Conservation (phyloP, 2,329 filamentous ascomycete genomes). For the Mycosphaerella arachidis region DNA sequence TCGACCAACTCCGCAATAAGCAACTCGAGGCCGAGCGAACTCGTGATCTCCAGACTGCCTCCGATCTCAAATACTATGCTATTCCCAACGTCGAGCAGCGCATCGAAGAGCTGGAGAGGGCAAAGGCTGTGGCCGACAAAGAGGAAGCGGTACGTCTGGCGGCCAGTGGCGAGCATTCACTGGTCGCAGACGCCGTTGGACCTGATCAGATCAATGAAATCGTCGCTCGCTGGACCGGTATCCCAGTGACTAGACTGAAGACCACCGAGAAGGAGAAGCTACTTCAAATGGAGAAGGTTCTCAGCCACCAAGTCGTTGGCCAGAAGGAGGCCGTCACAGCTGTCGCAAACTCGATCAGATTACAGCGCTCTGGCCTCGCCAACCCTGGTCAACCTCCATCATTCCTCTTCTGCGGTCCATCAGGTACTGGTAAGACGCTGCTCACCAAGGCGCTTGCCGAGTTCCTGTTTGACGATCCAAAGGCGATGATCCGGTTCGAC, state of each 20-base stretch:
- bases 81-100: conserved; percentile 83
- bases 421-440: conserved; percentile 95
- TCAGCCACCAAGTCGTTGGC: conserved; percentile 80
- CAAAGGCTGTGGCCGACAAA: conserved; percentile 76
- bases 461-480: conserved; percentile 95
- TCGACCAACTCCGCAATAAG: conserved; percentile 86
- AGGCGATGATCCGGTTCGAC: conserved; percentile 97
- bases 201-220: conserved; percentile 99
- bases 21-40: conserved; percentile 87
- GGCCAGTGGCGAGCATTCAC: conserved; percentile 54
- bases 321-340: conserved; percentile 90
- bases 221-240: conserved; percentile 95
- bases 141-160: conserved; percentile 55
- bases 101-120: conserved; percentile 75
- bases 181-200: conserved; percentile 89
- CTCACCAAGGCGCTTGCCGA: conserved; percentile 95
- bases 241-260: conserved; percentile 88
- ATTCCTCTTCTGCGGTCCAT: conserved; percentile 98
- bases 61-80: conserved; percentile 93
- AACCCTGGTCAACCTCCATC: conserved; percentile 97
- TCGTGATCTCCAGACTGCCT: conserved; percentile 78
- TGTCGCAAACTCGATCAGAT: conserved; percentile 90
- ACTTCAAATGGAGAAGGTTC: conserved; percentile 89
- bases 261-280: conserved; percentile 98
- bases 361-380: conserved; percentile 87